These are phyloP conservation scores for Medakamo hakoo DNA, from an alignment of 139 green algal species.

Conservation along the genomic window DNA sequence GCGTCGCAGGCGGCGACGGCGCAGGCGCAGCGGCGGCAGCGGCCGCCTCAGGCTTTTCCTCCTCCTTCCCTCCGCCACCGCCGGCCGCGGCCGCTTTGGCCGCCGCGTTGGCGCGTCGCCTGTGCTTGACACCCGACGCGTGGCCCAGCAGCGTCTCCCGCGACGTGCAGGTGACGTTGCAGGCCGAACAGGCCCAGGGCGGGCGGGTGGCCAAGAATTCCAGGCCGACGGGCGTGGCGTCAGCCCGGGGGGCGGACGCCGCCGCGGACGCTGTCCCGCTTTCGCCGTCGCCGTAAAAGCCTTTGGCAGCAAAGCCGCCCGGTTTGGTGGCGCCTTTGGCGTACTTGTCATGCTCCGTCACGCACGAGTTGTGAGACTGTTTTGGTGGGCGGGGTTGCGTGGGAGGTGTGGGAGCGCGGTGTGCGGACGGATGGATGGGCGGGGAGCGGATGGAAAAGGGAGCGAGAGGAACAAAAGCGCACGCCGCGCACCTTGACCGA, in stretches of 20 bases:
- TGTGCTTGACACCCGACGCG: slow-evolving; percentile 70
- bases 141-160: slow-evolving; percentile 65
- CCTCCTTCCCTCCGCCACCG: not conserved
- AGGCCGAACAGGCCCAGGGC: slow-evolving; percentile 69
- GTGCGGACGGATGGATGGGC: not conserved
- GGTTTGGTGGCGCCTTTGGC: slow-evolving; percentile 73
- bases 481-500: slow-evolving; percentile 25
- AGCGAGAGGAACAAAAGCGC: not conserved
- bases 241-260: not conserved
- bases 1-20: not conserved
- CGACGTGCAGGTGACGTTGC: slow-evolving; percentile 78
- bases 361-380: slow-evolving; percentile 71
- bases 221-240: slow-evolving; percentile 10
- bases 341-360: slow-evolving; percentile 91
- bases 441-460: not conserved
- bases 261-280: not conserved
- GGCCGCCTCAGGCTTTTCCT: not conserved
- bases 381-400: too few relatives aligned
- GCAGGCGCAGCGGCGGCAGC: not conserved
- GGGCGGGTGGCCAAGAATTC: slow-evolving; percentile 48
- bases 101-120: slow-evolving; percentile 19
- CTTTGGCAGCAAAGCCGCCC: slow-evolving; percentile 56
- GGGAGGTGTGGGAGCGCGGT: slow-evolving; percentile 26
- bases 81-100: not conserved
- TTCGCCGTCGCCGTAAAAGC: slow-evolving; percentile 20